A percentile compares a stretch with the other conserved stretches of the same genome.
Evolutionary conservation across 1,284 basidiomycete species (phyloP).

Genomic region (Spongispora temasekensis): DNA sequence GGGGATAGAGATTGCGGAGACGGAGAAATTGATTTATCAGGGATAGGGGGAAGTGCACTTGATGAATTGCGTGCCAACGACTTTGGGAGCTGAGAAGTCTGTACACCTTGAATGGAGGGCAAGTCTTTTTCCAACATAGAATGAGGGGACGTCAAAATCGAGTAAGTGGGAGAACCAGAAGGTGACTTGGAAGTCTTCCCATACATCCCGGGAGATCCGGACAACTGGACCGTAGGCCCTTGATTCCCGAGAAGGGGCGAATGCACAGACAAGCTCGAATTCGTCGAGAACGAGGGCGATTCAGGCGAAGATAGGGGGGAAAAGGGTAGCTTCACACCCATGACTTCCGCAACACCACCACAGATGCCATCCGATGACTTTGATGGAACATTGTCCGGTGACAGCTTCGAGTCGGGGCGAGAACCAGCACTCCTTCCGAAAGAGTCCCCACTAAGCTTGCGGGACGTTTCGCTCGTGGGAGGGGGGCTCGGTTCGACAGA

Average conservation of each 20-base stretch:
- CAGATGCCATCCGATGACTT: constrained; percentile 27
- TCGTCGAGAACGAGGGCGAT: constrained; percentile 35
- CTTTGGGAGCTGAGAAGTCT: constrained; percentile 18
- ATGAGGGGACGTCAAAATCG: constrained; percentile 47
- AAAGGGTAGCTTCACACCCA: constrained; percentile 35
- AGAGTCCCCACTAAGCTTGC: constrained; percentile 33
- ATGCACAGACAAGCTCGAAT: constrained; percentile 31
- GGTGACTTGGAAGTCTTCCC: constrained; percentile 21
- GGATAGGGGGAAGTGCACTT: constrained; percentile 28
- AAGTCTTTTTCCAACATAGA: constrained; percentile 39
- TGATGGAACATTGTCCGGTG: constrained; percentile 29
- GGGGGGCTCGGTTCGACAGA: constrained; percentile 25
- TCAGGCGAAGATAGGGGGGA: constrained; percentile 32
- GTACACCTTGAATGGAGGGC: constrained; percentile 34
- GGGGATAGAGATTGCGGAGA: constrained; percentile 7
- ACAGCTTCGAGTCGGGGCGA: constrained; percentile 40
- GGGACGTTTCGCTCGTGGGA: constrained; percentile 19
- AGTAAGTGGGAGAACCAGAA: constrained; percentile 38
- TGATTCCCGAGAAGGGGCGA: constrained; percentile 20
- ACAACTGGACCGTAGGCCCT: constrained; percentile 12
- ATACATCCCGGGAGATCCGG: constrained; percentile 17
- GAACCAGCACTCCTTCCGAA: constrained; percentile 28
- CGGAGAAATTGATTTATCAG: constrained; percentile 22
- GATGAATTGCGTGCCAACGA: constrained; percentile 14
- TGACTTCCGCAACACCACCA: constrained; percentile 26